A percentile compares a stretch with the other conserved stretches of the same genome.
Conservation (phyloP, 208 protist genomes). For the Trypanosoma congolense region DNA sequence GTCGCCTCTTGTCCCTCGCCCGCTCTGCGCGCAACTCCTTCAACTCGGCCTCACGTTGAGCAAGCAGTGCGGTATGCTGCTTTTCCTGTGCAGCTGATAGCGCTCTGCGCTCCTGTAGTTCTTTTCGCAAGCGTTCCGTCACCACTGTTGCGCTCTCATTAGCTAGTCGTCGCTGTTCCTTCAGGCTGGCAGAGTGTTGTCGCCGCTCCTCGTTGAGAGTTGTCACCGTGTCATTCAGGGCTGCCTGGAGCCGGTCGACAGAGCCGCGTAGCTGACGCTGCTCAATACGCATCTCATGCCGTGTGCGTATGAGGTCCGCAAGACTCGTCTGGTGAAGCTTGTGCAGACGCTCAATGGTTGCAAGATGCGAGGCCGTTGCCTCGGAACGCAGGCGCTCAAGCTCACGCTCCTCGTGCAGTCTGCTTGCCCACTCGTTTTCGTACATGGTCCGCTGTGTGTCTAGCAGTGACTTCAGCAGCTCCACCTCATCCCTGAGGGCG, state of each 20-base stretch:
- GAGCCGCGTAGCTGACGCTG: conserved; percentile 33
- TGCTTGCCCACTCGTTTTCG: conserved; percentile 48
- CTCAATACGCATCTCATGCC: conserved; percentile 39
- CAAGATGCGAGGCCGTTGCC: conserved; percentile 17
- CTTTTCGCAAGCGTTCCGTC: conserved; percentile 19
- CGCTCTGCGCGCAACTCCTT: conserved; percentile 16
- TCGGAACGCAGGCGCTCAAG: conserved; percentile 29
- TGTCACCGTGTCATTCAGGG: conserved; percentile 9
- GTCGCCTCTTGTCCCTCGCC: conserved; percentile 21
- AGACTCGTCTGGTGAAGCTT: conserved; percentile 45
- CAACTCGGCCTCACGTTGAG: conserved; percentile 17
- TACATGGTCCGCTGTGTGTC: conserved; percentile 56
- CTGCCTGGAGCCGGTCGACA: conserved; percentile 38
- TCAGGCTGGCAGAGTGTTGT: conserved; percentile 21
- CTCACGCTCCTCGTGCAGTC: conserved; percentile 28
- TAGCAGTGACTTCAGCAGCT: conserved; percentile 53
- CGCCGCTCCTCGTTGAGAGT: conserved; percentile 20
- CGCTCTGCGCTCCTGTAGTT: conserved; percentile 24
- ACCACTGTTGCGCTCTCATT: conserved; percentile 1
- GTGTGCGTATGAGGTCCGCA: conserved; percentile 50
- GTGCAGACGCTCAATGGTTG: conserved; percentile 47
- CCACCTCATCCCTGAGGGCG: conserved; percentile 43
- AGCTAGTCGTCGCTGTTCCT: neutral
- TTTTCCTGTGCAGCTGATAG: conserved; percentile 2
- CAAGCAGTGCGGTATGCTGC: conserved; percentile 14